Percentiles rank a stretch among this genome's conserved stretches.
phyloP scores from a whole-genome alignment of 1,284 basidiomycete genomes.

The Ganoderma lucidum region DNA sequence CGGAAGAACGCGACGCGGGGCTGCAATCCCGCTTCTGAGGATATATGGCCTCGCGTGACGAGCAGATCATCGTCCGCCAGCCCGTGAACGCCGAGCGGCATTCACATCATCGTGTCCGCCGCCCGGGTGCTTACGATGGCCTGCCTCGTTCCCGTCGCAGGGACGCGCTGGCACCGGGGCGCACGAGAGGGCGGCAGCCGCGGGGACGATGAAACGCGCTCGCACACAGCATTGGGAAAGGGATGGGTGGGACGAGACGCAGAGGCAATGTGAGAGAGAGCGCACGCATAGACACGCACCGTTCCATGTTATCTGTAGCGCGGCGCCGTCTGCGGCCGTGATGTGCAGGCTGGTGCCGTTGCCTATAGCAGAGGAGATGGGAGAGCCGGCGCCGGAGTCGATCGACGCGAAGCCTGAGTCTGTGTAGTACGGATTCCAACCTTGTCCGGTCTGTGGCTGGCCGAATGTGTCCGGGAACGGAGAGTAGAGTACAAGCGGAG shows the following conservation, averaged over 20 bases:
- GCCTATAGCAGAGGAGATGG: constrained; percentile 49
- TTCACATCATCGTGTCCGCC: constrained; percentile 6
- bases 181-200: background rate
- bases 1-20: background rate
- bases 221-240: constrained; percentile 6
- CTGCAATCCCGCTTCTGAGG: constrained; percentile 2
- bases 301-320: constrained; percentile 63
- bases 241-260: constrained; percentile 7
- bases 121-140: constrained; percentile 9
- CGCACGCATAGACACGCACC: constrained; percentile 52
- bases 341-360: constrained; percentile 66
- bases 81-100: constrained; percentile 21
- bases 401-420: constrained; percentile 54
- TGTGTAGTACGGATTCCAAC: constrained; percentile 72
- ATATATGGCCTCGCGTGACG: constrained; percentile 11
- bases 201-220: background rate
- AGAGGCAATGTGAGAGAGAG: background rate
- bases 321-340: constrained; percentile 63
- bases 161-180: background rate
- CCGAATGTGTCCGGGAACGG: constrained; percentile 64
- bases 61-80: background rate
- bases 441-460: constrained; percentile 51
- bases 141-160: constrained; percentile 1
- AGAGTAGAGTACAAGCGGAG: constrained; percentile 66
- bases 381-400: constrained; percentile 28